These are phyloP conservation scores for Penicillium diatomitis DNA, from an alignment of 495 filamentous ascomycete genomes.

Conservation along the genomic window DNA sequence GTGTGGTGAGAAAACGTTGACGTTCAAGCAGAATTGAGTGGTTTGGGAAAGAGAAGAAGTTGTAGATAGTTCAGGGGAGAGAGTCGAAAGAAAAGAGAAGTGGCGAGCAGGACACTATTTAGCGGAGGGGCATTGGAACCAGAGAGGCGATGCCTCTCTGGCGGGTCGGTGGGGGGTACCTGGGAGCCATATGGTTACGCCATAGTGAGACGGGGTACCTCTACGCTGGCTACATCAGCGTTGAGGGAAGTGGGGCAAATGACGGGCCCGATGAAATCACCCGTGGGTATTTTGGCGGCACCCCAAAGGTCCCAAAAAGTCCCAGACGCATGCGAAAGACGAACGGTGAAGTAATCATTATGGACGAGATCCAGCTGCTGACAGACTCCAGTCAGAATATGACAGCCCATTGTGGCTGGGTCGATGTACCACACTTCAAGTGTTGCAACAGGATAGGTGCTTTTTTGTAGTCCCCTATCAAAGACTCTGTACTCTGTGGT, in stretches of 20 bases:
- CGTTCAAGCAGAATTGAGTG: no score
- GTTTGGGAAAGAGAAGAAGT: no score
- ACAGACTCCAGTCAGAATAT: no score
- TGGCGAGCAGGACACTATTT: slow-evolving; percentile 22
- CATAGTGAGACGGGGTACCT: slow-evolving; percentile 14
- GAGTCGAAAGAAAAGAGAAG: slow-evolving; percentile 15
- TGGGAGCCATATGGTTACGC: neutral
- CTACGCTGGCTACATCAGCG: neutral
- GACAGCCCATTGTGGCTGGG: no score
- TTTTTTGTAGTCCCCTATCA: no score
- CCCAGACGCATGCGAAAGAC: neutral
- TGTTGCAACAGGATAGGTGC: no score
- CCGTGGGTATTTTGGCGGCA: neutral
- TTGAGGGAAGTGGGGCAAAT: slow-evolving; percentile 31
- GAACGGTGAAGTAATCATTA: neutral
- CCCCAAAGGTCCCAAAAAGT: no score
- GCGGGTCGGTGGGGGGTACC: slow-evolving; percentile 7
- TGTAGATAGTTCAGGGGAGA: slow-evolving; percentile 5
- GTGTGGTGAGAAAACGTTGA: neutral
- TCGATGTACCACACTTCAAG: no score
- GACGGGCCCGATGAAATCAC: slow-evolving; percentile 24
- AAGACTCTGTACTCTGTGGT: no score
- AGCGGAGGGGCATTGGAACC: slow-evolving; percentile 16
- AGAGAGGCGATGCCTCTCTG: slow-evolving; percentile 5
- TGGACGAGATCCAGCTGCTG: no score